Conservation (phyloP, 2,329 filamentous ascomycete species). For the Aureobasidium sp. region DNA sequence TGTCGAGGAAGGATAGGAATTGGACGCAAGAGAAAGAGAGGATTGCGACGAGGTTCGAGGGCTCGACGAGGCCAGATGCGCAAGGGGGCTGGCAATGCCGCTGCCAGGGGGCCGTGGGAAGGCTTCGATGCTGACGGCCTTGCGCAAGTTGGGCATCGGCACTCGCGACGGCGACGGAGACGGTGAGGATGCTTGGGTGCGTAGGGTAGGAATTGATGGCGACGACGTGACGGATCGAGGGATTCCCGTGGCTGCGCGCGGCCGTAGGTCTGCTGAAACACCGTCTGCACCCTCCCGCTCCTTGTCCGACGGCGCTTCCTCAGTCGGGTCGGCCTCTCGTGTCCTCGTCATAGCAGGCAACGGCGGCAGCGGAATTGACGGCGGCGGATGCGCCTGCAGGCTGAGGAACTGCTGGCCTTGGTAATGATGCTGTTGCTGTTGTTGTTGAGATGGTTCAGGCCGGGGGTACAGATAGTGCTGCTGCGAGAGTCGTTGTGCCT, state of each 20-base stretch:
- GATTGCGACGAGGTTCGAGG: not conserved
- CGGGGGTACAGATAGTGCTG: not conserved
- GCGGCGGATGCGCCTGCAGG: not conserved
- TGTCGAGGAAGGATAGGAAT: conserved; percentile 42
- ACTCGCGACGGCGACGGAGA: conserved; percentile 35
- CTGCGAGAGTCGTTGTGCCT: not conserved
- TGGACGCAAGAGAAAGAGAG: not conserved
- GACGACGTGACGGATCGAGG: conserved; percentile 19
- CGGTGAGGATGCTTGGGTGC: conserved; percentile 42
- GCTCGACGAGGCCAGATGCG: conserved; percentile 29
- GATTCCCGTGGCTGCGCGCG: not conserved
- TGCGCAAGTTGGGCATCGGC: conserved; percentile 52
- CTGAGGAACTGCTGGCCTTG: not conserved
- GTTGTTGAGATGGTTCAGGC: not conserved
- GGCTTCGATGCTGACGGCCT: conserved; percentile 85
- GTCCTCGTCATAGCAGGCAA: conserved; percentile 9
- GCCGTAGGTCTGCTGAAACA: not conserved
- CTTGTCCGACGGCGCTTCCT: not conserved
- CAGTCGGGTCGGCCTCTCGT: not conserved
- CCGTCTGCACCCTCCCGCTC: not conserved
- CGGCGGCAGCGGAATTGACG: conserved; percentile 12
- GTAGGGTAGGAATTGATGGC: conserved; percentile 31
- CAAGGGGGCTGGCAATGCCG: conserved; percentile 41
- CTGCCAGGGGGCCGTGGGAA: conserved; percentile 84
- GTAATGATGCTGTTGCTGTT: not conserved